phyloP scores from a whole-genome alignment of 331 rosid species.

The Malus hybrid region DNA sequence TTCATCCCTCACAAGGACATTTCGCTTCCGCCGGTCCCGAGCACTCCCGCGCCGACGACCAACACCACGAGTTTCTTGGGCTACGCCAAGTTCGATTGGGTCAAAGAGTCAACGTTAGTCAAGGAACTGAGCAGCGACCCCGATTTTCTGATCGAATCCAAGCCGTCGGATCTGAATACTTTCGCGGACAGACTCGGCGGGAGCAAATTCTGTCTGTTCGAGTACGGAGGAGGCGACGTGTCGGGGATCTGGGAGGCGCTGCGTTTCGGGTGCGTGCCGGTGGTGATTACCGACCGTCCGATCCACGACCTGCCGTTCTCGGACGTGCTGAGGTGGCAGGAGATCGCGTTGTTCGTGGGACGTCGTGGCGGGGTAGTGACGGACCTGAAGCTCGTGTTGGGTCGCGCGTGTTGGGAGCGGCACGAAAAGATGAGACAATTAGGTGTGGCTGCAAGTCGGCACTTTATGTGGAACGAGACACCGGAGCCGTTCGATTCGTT shows the following conservation, averaged over 20 bases:
- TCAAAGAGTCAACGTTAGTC: constrained; percentile 11
- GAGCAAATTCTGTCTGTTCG: constrained; percentile 48
- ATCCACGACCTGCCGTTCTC: constrained; percentile 58
- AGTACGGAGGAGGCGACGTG: constrained; percentile 24
- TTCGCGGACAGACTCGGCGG: constrained; percentile 16
- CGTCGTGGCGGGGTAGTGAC: constrained; percentile 1
- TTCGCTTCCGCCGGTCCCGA: constrained; percentile 29
- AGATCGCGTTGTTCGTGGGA: constrained; percentile 41
- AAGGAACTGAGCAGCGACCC: constrained; percentile 19
- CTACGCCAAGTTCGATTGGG: constrained; percentile 17
- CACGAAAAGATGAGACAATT: constrained; percentile 23
- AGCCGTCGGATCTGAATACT: constrained; percentile 15
- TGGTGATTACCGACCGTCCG: constrained; percentile 37
- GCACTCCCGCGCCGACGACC: constrained; percentile 3
- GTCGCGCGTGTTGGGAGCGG: constrained; percentile 22
- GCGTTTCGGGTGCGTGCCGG: constrained; percentile 58
- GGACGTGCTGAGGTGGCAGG: constrained; percentile 75
- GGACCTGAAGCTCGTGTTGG: constrained; percentile 24
- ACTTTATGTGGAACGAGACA: constrained; percentile 57
- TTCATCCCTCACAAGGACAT: constrained; percentile 71
- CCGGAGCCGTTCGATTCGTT: constrained; percentile 61
- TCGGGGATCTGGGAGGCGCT: constrained; percentile 53
- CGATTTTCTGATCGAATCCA: constrained; percentile 33
- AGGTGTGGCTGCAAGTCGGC: constrained; percentile 46
- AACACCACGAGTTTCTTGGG: constrained; percentile 14